Percentiles rank a stretch among this genome's conserved stretches.
phyloP scores from a whole-genome alignment of 805 yeast genomes.

The Candida berthetii region DNA sequence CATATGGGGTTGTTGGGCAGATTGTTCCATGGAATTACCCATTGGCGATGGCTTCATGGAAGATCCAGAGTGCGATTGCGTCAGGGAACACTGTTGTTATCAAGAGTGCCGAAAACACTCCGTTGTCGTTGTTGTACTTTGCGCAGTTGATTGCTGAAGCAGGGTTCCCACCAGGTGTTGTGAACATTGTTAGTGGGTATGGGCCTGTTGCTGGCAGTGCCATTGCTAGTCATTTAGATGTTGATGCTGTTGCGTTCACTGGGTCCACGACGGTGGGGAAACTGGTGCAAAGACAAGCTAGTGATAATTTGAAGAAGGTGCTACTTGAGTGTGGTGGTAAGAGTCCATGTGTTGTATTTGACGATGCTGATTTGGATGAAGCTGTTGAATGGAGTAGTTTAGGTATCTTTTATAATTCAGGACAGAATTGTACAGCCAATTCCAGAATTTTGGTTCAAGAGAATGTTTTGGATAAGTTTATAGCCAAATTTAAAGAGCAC shows the following conservation, averaged over 20 bases:
- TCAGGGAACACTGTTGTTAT: conserved; percentile 70
- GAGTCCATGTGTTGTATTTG: conserved; percentile 56
- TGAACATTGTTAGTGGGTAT: conserved; percentile 64
- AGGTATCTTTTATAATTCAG: conserved; percentile 60
- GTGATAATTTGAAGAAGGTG: conserved; percentile 54
- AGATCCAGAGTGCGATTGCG: conserved; percentile 69
- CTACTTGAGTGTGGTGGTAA: conserved; percentile 73
- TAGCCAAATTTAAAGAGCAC: conserved; percentile 35
- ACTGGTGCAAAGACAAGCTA: conserved; percentile 55
- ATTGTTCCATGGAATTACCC: conserved; percentile 88
- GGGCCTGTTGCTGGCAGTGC: conserved; percentile 69
- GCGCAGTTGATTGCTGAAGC: conserved; percentile 59
- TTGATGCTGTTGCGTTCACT: conserved; percentile 58
- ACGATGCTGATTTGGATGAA: conserved; percentile 58
- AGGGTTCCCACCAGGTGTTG: conserved; percentile 75
- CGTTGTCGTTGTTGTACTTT: conserved; percentile 61
- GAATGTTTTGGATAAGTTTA: conserved; percentile 46
- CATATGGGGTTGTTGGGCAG: conserved; percentile 77
- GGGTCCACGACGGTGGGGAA: conserved; percentile 67
- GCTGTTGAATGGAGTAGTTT: conserved; percentile 64
- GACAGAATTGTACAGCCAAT: conserved; percentile 66
- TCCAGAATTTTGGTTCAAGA: conserved; percentile 58
- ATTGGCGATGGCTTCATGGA: conserved; percentile 74
- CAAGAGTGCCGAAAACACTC: conserved; percentile 74
- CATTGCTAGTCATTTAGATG: conserved; percentile 51